phyloP scores from a whole-genome alignment of 371 early-diverging fungal species.

The Choanephora cucurbitarum region DNA sequence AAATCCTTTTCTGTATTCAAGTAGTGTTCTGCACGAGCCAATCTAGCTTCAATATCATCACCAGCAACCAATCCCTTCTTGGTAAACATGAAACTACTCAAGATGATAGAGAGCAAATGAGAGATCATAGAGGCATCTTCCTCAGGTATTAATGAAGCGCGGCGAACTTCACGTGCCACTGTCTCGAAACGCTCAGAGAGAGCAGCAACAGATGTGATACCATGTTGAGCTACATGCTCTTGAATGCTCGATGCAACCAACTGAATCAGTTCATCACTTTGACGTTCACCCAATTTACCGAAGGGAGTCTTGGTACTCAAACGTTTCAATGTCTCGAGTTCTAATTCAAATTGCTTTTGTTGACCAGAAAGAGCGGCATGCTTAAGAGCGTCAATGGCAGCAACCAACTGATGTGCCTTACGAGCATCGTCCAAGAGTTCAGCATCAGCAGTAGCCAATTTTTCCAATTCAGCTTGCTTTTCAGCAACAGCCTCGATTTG shows the following conservation, averaged over 20 bases:
- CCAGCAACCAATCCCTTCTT: slow-evolving; percentile 90
- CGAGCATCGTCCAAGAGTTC: slow-evolving; percentile 58
- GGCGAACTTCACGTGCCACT: slow-evolving; percentile 74
- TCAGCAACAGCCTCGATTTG: slow-evolving; percentile 77
- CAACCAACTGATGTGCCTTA: slow-evolving; percentile 57
- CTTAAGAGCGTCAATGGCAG: slow-evolving; percentile 59
- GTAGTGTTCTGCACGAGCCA: slow-evolving; percentile 82
- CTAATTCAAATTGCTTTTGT: slow-evolving; percentile 65
- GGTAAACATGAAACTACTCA: slow-evolving; percentile 81
- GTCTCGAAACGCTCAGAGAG: slow-evolving; percentile 74
- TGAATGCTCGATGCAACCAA: slow-evolving; percentile 68
- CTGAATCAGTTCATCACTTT: slow-evolving; percentile 68
- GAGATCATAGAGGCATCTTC: slow-evolving; percentile 81
- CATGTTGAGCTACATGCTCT: slow-evolving; percentile 59
- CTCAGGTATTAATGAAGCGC: slow-evolving; percentile 85
- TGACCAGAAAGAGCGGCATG: slow-evolving; percentile 43
- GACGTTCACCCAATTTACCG: slow-evolving; percentile 46
- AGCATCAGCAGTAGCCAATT: slow-evolving; percentile 60
- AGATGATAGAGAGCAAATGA: slow-evolving; percentile 71
- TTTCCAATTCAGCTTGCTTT: slow-evolving; percentile 76
- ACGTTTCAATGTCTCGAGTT: slow-evolving; percentile 61
- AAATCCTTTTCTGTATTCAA: slow-evolving; percentile 73
- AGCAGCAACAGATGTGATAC: slow-evolving; percentile 73
- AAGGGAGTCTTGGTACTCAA: slow-evolving; percentile 42
- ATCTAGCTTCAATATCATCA: slow-evolving; percentile 86